These are phyloP conservation scores for Vitis riparia DNA, from an alignment of 164 flowering plant genomes.

Conservation along the genomic window DNA sequence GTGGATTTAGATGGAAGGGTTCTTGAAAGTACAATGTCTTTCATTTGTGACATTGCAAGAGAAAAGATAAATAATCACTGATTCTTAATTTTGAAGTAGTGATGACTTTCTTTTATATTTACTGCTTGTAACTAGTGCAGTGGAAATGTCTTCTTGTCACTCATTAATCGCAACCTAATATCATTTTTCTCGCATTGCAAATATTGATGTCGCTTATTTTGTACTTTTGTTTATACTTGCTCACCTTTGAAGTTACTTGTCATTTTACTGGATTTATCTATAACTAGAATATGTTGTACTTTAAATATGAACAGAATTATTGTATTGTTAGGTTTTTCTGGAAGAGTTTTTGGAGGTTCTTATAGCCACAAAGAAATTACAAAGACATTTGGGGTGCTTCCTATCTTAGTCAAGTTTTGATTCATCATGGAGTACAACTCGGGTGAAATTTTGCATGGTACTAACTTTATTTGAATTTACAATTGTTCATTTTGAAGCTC, in stretches of 20 bases:
- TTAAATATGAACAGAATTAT: neutral
- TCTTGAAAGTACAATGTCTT: neutral
- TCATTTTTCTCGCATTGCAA: neutral
- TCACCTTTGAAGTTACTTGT: neutral
- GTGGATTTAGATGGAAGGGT: neutral
- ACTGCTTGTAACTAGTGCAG: neutral
- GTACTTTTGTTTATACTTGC: neutral
- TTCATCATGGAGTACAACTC: constrained; percentile 6
- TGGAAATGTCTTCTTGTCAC: neutral
- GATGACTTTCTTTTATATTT: neutral
- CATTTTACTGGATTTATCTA: neutral
- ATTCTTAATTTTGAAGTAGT: neutral
- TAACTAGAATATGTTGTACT: neutral
- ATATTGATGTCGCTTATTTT: neutral
- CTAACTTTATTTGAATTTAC: neutral
- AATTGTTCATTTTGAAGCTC: neutral
- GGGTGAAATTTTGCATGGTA: neutral
- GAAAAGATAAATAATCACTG: neutral
- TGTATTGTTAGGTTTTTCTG: neutral
- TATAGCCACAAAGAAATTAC: neutral
- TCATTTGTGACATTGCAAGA: neutral
- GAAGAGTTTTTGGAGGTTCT: constrained; percentile 8
- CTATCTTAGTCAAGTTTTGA: neutral
- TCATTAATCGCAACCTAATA: neutral
- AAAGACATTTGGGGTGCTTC: neutral